Evolutionary conservation across 495 filamentous ascomycete genomes (phyloP).

Genomic region (Penicillium macrosclerotiorum): DNA sequence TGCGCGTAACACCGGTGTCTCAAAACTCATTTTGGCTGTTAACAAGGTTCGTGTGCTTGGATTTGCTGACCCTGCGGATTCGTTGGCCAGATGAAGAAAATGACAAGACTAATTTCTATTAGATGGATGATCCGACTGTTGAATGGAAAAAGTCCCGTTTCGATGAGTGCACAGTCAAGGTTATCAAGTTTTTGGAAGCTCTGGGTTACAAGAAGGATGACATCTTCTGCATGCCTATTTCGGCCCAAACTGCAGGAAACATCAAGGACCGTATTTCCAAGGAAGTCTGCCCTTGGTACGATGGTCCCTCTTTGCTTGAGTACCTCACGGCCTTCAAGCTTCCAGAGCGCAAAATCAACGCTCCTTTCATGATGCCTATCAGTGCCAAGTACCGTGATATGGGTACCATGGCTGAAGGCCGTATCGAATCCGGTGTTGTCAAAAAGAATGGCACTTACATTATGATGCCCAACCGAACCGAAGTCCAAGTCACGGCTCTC

Average conservation of each 20-base stretch:
- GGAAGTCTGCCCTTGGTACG: conserved; percentile 76
- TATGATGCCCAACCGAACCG: conserved; percentile 93
- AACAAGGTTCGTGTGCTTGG: too few relatives aligned
- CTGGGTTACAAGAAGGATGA: conserved; percentile 95
- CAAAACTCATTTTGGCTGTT: conserved; percentile 88
- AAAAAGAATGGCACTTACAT: conserved; percentile 79
- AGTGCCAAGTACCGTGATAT: conserved; percentile 94
- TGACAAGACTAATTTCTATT: too few relatives aligned
- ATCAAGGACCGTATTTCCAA: conserved; percentile 86
- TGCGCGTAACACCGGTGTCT: conserved; percentile 96
- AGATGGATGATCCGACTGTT: conserved; percentile 96
- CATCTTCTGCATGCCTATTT: conserved; percentile 93
- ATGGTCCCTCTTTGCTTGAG: conserved; percentile 91
- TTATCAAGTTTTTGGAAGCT: conserved; percentile 80
- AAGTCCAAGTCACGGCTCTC: conserved; percentile 72
- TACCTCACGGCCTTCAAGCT: conserved; percentile 88
- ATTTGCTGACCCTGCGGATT: too few relatives aligned
- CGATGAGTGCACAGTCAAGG: conserved; percentile 87
- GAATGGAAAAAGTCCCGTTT: conserved; percentile 92
- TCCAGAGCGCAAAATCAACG: conserved; percentile 92
- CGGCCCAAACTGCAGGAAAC: conserved; percentile 77
- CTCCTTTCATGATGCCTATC: conserved; percentile 99
- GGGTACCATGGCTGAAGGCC: conserved; percentile 96
- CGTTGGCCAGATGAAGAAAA: too few relatives aligned
- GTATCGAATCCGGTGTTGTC: conserved; percentile 89